Base-by-base conservation (phyloP, 345 rosid species). In the Luvunga scandens region DNA sequence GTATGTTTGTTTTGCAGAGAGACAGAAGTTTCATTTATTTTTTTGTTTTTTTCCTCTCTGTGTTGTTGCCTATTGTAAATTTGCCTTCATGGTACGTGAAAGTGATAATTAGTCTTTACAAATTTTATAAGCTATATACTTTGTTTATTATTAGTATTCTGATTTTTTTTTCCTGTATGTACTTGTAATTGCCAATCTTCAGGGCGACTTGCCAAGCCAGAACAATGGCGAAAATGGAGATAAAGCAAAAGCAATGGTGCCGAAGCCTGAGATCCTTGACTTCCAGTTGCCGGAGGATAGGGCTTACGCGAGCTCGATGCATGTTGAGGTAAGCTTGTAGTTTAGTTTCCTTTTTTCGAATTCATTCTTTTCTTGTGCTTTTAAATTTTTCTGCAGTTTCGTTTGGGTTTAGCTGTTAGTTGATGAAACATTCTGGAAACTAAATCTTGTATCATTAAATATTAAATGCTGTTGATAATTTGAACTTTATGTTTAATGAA, bases 181-280 rank as follows among this genome's bases (percentile, higher is more conserved):
- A 7, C 33, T 19, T 33, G 69, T 33, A 65, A 78, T 27, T 33
- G 12, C 27, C 7, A 8, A 34, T 63, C 7, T 79, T 30, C 81
- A 89, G 93, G 87, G 76, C 38, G 72, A 87, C 28, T 22, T 80
- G 50, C 80, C 66, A 28, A 70, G 81, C 36, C 25, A 67, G 66
- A 33, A 60, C 2, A 69, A 77, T 61, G 86, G 77, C 48, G 83
- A 71, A 73, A 75, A 81, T 73, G 79, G 62, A 55, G 6, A 62
- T 28, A 33, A 45, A 74, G 36, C 69, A 45, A 66, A 66, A 56
- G 70, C 75, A 48, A 68, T 71, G 10, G 80, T 81, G 53, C 93
- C 93, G 1, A 92, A 94, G 85, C 89, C 90, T 69, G 95, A 92
- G 84, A 73, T 68, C 22, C 74, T 91, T 75, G 93, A 91, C 78